Conservation (phyloP, 257 asterid genomes). For the Lycium barbarum region DNA sequence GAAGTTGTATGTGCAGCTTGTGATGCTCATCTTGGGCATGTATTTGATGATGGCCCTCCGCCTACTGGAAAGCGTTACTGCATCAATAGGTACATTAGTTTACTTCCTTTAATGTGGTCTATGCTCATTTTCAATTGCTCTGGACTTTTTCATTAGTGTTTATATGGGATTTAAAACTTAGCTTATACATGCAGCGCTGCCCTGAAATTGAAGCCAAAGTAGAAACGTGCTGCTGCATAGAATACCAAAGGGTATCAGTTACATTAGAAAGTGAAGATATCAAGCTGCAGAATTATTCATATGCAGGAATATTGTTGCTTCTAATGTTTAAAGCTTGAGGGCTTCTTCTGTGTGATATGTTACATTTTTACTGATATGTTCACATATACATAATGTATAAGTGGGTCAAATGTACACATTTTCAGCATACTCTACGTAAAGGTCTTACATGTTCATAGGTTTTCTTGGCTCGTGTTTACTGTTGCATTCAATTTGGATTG, state of each 20-base stretch:
- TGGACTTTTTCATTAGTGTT: not conserved
- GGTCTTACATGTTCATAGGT: not conserved
- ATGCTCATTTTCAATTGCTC: not conserved
- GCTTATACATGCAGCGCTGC: conserved; percentile 59
- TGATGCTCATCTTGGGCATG: conserved; percentile 95
- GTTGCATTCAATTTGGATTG: too few relatives aligned
- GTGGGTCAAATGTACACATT: not conserved
- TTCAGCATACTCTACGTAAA: not conserved
- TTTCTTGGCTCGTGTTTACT: not conserved
- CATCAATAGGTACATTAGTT: conserved; percentile 71
- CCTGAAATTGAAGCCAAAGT: conserved; percentile 63
- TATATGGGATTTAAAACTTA: not conserved
- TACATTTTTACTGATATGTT: not conserved
- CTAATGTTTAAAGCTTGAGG: not conserved
- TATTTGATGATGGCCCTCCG: conserved; percentile 87
- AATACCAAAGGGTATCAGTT: not conserved
- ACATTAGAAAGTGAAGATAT: not conserved
- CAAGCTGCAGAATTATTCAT: not conserved
- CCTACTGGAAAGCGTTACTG: conserved; percentile 93
- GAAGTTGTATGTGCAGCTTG: conserved; percentile 83
- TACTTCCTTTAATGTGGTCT: not conserved
- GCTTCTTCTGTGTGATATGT: not conserved
- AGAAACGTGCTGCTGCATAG: conserved; percentile 12
- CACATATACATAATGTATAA: not conserved
- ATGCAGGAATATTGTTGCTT: not conserved